Evolutionary conservation across 2,329 filamentous ascomycete species (phyloP), one percentile per base, ranked within the genome.

Genomic region (Paradendryphiella salina): DNA sequence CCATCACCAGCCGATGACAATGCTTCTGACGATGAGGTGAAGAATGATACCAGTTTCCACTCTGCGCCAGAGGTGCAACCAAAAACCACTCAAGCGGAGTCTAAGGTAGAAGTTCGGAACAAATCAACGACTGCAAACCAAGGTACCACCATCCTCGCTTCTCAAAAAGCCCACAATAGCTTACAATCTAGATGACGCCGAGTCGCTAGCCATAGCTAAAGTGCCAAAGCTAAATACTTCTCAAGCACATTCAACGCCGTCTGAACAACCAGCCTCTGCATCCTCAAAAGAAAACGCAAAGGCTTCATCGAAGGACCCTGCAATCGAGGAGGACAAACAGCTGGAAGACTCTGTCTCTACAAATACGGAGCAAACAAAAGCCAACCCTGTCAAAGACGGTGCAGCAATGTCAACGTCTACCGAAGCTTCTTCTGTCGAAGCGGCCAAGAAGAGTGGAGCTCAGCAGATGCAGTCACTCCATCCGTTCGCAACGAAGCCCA

Each of bases 381-480:
- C 14, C 33, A 14, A 11, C 21, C 20, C 46, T 23, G 33, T 18
- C 23, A n/a, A 18, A 35, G 32, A 23, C 7, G 15, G 29, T 5
- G 28, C 7, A 33, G 14, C 15, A 9, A 43, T 23, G 17, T 28
- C 23, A 5, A 18, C 45, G 33, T 13, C 46, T 32, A 23, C 26
- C 14, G 33, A 39, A 37, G 13, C 29, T 7, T 13, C 38, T 18
- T 33, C 41, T 7, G 14, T 21, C 8, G 56, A 56, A 2, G 15
- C 45, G 3, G 38, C 17, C 4, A 67, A 64, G 50, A 69, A 66
- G 36, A 31, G 36, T 17, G 63, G 65, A 10, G 54, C 60, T 14
- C 61, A 65, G 29, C 63, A 67, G 34, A 64, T 68, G 1, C 58
- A 69, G 34, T 71, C 68, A 4, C 56, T 72, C 7, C 56, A 59